Evolutionary conservation across 768 basidiomycete species (phyloP).

Genomic region (Suillus occidentalis): DNA sequence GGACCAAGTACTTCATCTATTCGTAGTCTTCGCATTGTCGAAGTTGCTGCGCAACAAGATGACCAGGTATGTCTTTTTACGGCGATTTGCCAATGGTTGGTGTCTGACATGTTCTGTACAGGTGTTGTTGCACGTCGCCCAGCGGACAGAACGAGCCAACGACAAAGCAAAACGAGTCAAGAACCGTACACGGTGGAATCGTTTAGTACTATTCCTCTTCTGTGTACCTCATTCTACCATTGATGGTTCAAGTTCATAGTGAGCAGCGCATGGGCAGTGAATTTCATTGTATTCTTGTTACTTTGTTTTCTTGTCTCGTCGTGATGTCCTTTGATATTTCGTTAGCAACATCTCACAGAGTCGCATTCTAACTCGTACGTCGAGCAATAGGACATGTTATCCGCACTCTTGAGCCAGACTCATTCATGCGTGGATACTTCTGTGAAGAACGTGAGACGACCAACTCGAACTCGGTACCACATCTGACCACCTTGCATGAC

Average conservation of each 20-base stretch:
- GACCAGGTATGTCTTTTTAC: background rate
- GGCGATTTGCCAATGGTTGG: background rate
- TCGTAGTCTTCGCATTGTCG: background rate
- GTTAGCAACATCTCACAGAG: background rate
- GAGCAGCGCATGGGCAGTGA: background rate
- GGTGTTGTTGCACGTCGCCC: background rate
- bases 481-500: too few relatives aligned
- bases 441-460: too few relatives aligned
- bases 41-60: background rate
- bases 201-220: background rate
- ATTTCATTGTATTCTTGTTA: background rate
- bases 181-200: background rate
- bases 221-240: background rate
- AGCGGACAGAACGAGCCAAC: background rate
- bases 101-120: background rate
- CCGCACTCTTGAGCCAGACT: background rate
- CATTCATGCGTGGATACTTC: too few relatives aligned
- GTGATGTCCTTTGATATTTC: background rate
- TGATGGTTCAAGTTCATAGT: background rate
- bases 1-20: background rate
- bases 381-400: background rate
- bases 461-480: too few relatives aligned
- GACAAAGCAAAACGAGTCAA: background rate
- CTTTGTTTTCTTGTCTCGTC: conserved; percentile 11
- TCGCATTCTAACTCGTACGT: background rate